Evolutionary conservation across 2,329 filamentous ascomycete species (phyloP).

Genomic region (Madurella mycetomatis): DNA sequence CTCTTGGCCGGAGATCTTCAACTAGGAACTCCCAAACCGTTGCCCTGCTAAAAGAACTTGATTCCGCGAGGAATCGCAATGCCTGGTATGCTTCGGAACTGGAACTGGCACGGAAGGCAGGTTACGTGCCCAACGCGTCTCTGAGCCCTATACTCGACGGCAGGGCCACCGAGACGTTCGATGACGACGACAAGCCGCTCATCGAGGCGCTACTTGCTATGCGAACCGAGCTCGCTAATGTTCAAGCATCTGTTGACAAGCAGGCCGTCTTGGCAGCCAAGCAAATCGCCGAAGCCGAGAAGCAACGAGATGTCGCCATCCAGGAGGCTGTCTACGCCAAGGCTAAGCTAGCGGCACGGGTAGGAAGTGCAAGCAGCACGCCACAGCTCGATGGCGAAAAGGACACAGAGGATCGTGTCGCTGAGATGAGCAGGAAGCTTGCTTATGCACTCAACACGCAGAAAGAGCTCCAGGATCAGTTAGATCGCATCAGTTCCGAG

Average conservation of each 20-base stretch:
- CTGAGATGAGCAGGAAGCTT: slow-evolving; percentile 75
- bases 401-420: slow-evolving; percentile 61
- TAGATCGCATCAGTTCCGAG: slow-evolving; percentile 66
- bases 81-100: slow-evolving; percentile 97
- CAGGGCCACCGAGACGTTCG: slow-evolving; percentile 71
- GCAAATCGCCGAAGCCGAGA: slow-evolving; percentile 89
- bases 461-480: slow-evolving; percentile 70
- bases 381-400: slow-evolving; percentile 57
- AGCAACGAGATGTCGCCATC: slow-evolving; percentile 89
- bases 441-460: slow-evolving; percentile 76
- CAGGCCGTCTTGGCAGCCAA: slow-evolving; percentile 82
- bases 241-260: slow-evolving; percentile 84
- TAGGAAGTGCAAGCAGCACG: slow-evolving; percentile 57
- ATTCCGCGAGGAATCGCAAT: slow-evolving; percentile 77
- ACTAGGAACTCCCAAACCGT: slow-evolving; percentile 63
- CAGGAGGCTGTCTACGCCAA: slow-evolving; percentile 93
- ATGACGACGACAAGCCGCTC: slow-evolving; percentile 85
- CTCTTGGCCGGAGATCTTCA: slow-evolving; percentile 57
- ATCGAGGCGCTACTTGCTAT: slow-evolving; percentile 90
- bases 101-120: slow-evolving; percentile 83
- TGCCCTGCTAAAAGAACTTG: slow-evolving; percentile 78
- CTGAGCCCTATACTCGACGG: slow-evolving; percentile 72
- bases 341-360: slow-evolving; percentile 79
- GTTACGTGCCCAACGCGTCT: slow-evolving; percentile 70
- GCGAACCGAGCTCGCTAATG: slow-evolving; percentile 81